Conservation (phyloP, 2,329 filamentous ascomycete genomes). For the Apiospora arundinis region DNA sequence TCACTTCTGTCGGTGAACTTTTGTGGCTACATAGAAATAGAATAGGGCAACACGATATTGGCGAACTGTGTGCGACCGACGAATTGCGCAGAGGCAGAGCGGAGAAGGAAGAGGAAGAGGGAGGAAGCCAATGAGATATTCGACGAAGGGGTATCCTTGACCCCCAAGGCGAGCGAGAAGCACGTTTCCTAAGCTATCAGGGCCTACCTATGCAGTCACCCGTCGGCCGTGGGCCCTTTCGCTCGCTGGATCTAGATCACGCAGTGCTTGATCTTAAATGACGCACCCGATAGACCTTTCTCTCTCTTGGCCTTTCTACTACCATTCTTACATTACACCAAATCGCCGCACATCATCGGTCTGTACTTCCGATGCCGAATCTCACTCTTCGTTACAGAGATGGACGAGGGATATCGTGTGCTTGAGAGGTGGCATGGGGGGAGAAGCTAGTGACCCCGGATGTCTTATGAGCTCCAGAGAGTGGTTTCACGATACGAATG, state of each 20-base stretch:
- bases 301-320: background rate
- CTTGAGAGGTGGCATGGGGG: background rate
- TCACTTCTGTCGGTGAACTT: background rate
- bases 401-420: background rate
- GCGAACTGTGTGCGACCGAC: background rate
- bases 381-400: background rate
- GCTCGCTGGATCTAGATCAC: conserved; percentile 17
- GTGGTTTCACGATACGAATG: conserved; percentile 14
- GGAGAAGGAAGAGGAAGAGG: background rate
- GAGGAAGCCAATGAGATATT: background rate
- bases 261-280: conserved; percentile 21
- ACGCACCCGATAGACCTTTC: conserved; percentile 6
- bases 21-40: no score
- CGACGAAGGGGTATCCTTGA: background rate
- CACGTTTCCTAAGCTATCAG: conserved; percentile 3
- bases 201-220: conserved; percentile 5
- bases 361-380: background rate
- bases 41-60: conserved; percentile 1
- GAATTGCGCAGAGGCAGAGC: background rate
- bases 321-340: background rate
- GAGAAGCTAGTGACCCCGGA: conserved; percentile 13
- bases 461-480: conserved; percentile 2
- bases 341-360: background rate
- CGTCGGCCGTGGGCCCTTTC: background rate
- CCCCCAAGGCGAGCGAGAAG: background rate